Conservation (phyloP, 2,329 filamentous ascomycete species). For the Pezicula rhizophila region DNA sequence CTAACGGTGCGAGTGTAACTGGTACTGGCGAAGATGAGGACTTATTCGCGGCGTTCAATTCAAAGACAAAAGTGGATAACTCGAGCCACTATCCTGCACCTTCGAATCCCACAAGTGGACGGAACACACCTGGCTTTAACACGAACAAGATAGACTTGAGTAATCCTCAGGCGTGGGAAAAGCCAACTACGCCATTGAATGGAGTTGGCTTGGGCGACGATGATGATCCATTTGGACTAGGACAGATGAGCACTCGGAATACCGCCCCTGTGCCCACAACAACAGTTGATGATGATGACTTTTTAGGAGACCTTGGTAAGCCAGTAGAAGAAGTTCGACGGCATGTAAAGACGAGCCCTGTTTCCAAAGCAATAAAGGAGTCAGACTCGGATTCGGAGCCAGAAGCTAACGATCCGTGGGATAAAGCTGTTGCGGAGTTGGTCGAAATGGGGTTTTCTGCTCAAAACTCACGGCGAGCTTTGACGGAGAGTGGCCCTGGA, state of each 20-base stretch:
- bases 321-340: slow-evolving; percentile 59
- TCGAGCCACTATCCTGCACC: slow-evolving; percentile 59
- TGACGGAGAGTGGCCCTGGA: slow-evolving; percentile 74
- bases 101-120: slow-evolving; percentile 28
- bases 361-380: slow-evolving; percentile 17
- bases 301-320: slow-evolving; percentile 57
- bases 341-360: slow-evolving; percentile 31
- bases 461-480: slow-evolving; percentile 73
- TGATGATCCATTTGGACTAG: slow-evolving; percentile 84
- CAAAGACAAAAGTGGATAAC: slow-evolving; percentile 61
- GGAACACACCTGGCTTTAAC: slow-evolving; percentile 38
- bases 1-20: slow-evolving; percentile 15
- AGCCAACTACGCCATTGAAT: slow-evolving; percentile 21
- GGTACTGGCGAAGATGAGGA: slow-evolving; percentile 47
- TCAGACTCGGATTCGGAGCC: slow-evolving; percentile 13
- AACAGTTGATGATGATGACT: slow-evolving; percentile 51
- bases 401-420: slow-evolving; percentile 54
- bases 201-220: slow-evolving; percentile 45
- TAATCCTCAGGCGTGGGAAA: slow-evolving; percentile 48
- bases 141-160: slow-evolving; percentile 39
- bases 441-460: slow-evolving; percentile 91
- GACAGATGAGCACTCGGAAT: slow-evolving; percentile 40
- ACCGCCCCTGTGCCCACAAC: slow-evolving; percentile 20
- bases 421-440: slow-evolving; percentile 78
- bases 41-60: slow-evolving; percentile 62